phyloP scores from a whole-genome alignment of 2,329 filamentous ascomycete genomes.

The Botrytis porri region DNA sequence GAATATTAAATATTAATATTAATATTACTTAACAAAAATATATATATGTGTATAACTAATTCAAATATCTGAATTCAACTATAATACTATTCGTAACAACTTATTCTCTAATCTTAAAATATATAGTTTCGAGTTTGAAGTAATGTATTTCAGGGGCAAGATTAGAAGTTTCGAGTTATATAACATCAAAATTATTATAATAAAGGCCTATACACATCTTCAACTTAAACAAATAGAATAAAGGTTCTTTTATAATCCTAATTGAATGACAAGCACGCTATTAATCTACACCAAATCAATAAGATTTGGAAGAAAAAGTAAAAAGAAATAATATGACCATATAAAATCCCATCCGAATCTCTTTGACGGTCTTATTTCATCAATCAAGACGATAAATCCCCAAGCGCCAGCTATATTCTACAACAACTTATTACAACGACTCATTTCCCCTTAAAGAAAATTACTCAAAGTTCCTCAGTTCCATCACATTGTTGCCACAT shows the following conservation, averaged over 20 bases:
- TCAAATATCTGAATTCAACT: too few relatives aligned
- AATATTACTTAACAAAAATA: too few relatives aligned
- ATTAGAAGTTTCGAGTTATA: too few relatives aligned
- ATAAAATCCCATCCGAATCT: neutral
- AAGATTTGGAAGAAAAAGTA: neutral
- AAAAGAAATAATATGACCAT: neutral
- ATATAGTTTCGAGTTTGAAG: too few relatives aligned
- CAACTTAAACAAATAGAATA: too few relatives aligned
- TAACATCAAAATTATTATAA: too few relatives aligned
- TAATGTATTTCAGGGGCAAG: too few relatives aligned
- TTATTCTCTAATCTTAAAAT: too few relatives aligned
- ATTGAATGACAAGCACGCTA: neutral
- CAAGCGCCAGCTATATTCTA: neutral
- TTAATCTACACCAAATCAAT: neutral
- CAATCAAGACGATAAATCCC: neutral
- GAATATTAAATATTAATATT: too few relatives aligned
- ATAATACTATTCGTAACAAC: too few relatives aligned
- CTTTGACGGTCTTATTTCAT: neutral
- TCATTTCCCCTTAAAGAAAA: neutral
- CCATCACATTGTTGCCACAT: slow-evolving; percentile 70
- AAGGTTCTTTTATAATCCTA: neutral
- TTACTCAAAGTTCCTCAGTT: slow-evolving; percentile 41
- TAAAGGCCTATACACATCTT: too few relatives aligned
- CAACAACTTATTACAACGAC: neutral
- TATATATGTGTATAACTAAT: too few relatives aligned